Base-by-base conservation (phyloP, 352 stramenopile species). In the Peronospora destructor region DNA sequence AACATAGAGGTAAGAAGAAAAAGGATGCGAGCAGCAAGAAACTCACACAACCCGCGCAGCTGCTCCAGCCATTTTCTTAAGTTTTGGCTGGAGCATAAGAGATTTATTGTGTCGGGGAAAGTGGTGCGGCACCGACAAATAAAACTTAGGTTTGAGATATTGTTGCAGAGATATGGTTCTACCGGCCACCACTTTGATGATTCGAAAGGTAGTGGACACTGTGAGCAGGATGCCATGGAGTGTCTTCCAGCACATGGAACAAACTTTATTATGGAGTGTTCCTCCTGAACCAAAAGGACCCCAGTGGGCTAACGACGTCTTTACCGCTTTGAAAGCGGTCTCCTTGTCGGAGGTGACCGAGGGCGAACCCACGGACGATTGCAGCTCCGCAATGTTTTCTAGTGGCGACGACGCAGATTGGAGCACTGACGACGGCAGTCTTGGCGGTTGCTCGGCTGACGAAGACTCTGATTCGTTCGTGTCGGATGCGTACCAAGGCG, bases 281-380 rank as follows among this genome's bases (percentile, higher is more conserved):
- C 58, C 58, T 10, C 32, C 58, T 0, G 59, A 67, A 16, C 53
- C 59, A 10, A 67, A 34, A 50, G 59, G 53, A 0, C 59, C 59
- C 10, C 50, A 53, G 19, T 67, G 59, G 59, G 54, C 59, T 10
- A 49, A 67, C 45, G 45, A 67, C 35, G 59, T 67, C 17, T 67
- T 67, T 41, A 63, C 59, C 1, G 29, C 53, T 2, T 29, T 41
- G 7, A 60, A 64, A 53, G 17, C 2, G 12, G 34, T 56, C 28
- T 56, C 51, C 19, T 36, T 61, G 9, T 36, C 45, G 26, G 3
- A 41, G 8, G 33, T 45, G 2, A 8, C 47, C 16, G 53, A 62
- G 4, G 59, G 60, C 25, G 59, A 60, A 9, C 45, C 63, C 12
- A 67, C 59, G 0, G 59, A 67, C 35, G 63, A 53, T 35, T 64